Conservation (phyloP, 306 rosid species). For the Acacia melanoxylon region DNA sequence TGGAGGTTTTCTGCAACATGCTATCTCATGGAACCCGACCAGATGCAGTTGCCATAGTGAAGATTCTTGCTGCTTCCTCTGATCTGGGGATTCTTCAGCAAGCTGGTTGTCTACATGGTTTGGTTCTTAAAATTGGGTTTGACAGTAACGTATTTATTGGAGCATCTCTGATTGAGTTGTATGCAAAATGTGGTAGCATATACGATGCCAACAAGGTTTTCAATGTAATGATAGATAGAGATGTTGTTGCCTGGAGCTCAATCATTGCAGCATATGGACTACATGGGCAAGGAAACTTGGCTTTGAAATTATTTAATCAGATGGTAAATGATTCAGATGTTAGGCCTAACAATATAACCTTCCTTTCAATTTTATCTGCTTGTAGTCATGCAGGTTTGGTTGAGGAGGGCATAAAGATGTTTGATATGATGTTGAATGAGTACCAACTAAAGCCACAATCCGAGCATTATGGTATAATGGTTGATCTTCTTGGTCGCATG, state of each 20-base stretch:
- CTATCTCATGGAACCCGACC: constrained; percentile 48
- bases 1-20: constrained; percentile 57
- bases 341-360: constrained; percentile 63
- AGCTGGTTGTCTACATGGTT: constrained; percentile 66
- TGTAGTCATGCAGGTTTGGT: constrained; percentile 89
- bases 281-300: constrained; percentile 69
- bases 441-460: constrained; percentile 52
- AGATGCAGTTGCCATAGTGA: constrained; percentile 72
- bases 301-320: constrained; percentile 47
- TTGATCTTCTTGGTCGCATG: constrained; percentile 84
- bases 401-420: constrained; percentile 60
- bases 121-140: constrained; percentile 46
- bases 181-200: constrained; percentile 74
- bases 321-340: constrained; percentile 53
- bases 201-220: constrained; percentile 56
- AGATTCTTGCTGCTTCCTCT: constrained; percentile 70
- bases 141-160: constrained; percentile 49
- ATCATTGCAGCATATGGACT: constrained; percentile 80
- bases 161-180: constrained; percentile 72
- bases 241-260: constrained; percentile 80
- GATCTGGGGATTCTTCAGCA: constrained; percentile 66
- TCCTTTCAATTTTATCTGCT: constrained; percentile 68
- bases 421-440: constrained; percentile 56
- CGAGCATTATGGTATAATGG: constrained; percentile 70
- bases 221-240: constrained; percentile 50